A percentile compares a stretch with the other conserved stretches of the same genome.
phyloP scores from a whole-genome alignment of 2,329 filamentous ascomycete species.

The Penicillium olsonii region DNA sequence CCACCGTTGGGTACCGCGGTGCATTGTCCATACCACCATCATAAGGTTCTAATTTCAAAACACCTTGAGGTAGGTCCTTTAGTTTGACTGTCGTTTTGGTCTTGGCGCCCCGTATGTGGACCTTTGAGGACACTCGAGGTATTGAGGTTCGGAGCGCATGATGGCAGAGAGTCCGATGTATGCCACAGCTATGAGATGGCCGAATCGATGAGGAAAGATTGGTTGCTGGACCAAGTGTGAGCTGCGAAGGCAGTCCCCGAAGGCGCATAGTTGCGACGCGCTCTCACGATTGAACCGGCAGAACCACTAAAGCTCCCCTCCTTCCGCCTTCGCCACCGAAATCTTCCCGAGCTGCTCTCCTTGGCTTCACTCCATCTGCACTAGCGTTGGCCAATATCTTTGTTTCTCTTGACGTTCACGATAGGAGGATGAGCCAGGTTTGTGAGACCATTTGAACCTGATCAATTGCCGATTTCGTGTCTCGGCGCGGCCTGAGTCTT shows the following conservation, averaged over 20 bases:
- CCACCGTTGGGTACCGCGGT: slow-evolving; percentile 77
- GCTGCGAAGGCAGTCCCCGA: slow-evolving; percentile 19
- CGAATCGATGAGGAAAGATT: background rate
- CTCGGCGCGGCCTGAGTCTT: slow-evolving; percentile 35
- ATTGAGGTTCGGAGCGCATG: slow-evolving; percentile 29
- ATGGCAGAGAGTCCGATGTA: slow-evolving; percentile 32
- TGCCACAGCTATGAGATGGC: slow-evolving; percentile 19
- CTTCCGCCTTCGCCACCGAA: slow-evolving; percentile 40
- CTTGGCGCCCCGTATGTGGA: slow-evolving; percentile 34
- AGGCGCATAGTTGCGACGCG: slow-evolving; percentile 28
- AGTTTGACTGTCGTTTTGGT: slow-evolving; percentile 41
- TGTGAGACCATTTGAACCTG: slow-evolving; percentile 32
- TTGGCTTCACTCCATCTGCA: slow-evolving; percentile 20
- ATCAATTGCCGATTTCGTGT: slow-evolving; percentile 28
- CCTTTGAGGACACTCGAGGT: slow-evolving; percentile 15
- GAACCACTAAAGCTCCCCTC: slow-evolving; percentile 26
- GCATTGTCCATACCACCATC: slow-evolving; percentile 48
- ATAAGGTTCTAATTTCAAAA: slow-evolving; percentile 48
- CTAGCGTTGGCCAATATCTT: slow-evolving; percentile 30
- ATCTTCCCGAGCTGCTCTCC: slow-evolving; percentile 35
- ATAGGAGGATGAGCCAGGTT: slow-evolving; percentile 41
- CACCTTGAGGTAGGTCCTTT: slow-evolving; percentile 59
- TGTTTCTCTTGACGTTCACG: slow-evolving; percentile 28
- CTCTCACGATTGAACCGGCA: slow-evolving; percentile 15
- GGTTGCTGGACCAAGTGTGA: slow-evolving; percentile 3